A percentile compares a stretch with the other conserved stretches of the same genome.
These are phyloP conservation scores for Tolypocladium inflatum DNA, from an alignment of 2,329 filamentous ascomycete species.

Conservation along the genomic window DNA sequence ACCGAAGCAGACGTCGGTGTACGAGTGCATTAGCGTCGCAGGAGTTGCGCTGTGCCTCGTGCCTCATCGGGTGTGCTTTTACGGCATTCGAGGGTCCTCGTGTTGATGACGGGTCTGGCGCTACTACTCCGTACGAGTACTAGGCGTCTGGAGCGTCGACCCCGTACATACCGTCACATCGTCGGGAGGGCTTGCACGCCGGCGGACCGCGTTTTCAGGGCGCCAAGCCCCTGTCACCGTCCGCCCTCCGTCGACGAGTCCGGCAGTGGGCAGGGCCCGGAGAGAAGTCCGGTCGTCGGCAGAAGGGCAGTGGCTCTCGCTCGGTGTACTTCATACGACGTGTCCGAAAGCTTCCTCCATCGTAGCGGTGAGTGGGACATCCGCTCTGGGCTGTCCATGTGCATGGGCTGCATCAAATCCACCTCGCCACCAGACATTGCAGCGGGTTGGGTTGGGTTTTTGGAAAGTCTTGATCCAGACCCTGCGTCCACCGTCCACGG, in stretches of 20 bases:
- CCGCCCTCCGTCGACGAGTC: background rate
- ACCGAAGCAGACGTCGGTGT: background rate
- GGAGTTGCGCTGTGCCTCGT: background rate
- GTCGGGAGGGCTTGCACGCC: background rate
- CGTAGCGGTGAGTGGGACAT: background rate
- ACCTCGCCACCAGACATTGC: background rate
- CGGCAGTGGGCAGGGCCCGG: background rate
- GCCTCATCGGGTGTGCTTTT: background rate
- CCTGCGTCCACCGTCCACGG: background rate
- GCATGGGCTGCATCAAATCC: background rate
- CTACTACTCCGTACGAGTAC: background rate
- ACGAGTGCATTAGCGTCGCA: background rate
- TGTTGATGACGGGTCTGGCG: background rate
- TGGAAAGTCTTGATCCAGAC: background rate
- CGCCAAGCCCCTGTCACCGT: background rate
- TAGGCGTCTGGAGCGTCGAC: background rate
- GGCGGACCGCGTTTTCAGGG: background rate
- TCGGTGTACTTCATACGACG: too few species aligned
- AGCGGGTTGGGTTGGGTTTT: background rate
- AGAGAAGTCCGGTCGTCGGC: background rate
- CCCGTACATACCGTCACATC: background rate
- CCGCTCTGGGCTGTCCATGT: background rate
- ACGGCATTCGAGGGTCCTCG: background rate
- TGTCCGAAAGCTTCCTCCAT: background rate
- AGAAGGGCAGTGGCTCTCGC: background rate